These are phyloP conservation scores for Candida piceae DNA, from an alignment of 805 yeast species.

Conservation along the genomic window DNA sequence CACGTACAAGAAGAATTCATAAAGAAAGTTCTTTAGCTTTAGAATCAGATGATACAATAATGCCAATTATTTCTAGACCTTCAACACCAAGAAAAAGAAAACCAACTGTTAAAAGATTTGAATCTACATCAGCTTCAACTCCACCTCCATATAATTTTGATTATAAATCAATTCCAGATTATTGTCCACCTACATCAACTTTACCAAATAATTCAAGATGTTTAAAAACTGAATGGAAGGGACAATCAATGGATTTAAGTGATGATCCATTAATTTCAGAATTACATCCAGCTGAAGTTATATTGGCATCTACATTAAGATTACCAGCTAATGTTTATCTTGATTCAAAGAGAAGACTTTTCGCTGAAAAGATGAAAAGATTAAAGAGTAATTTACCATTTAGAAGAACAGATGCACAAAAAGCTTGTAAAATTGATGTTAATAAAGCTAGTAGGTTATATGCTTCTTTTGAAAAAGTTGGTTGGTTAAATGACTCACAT, in stretches of 20 bases:
- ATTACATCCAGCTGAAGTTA: slow-evolving; percentile 88
- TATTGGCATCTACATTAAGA: slow-evolving; percentile 82
- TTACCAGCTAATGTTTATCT: slow-evolving; percentile 82
- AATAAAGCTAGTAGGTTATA: slow-evolving; percentile 89
- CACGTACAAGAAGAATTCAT: slow-evolving; percentile 55
- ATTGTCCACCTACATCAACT: slow-evolving; percentile 62
- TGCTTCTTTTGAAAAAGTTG: slow-evolving; percentile 87
- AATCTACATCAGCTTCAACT: slow-evolving; percentile 26
- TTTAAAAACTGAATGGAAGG: slow-evolving; percentile 94
- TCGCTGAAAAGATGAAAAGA: slow-evolving; percentile 82
- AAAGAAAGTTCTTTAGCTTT: slow-evolving; percentile 33
- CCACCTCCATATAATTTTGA: slow-evolving; percentile 49
- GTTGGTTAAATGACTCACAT: slow-evolving; percentile 80
- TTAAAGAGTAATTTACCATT: slow-evolving; percentile 67
- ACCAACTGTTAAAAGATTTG: slow-evolving; percentile 19
- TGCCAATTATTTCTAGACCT: slow-evolving; percentile 25
- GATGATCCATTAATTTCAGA: slow-evolving; percentile 66
- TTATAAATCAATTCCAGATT: slow-evolving; percentile 75
- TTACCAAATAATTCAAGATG: slow-evolving; percentile 69
- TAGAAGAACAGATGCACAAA: slow-evolving; percentile 96
- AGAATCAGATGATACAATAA: slow-evolving; percentile 27
- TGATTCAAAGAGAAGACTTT: slow-evolving; percentile 76
- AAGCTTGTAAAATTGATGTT: slow-evolving; percentile 95
- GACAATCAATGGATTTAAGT: slow-evolving; percentile 90
- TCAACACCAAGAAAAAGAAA: slow-evolving; percentile 35